phyloP scores from a whole-genome alignment of 805 yeast genomes.

The Yarrowia keelungensis region DNA sequence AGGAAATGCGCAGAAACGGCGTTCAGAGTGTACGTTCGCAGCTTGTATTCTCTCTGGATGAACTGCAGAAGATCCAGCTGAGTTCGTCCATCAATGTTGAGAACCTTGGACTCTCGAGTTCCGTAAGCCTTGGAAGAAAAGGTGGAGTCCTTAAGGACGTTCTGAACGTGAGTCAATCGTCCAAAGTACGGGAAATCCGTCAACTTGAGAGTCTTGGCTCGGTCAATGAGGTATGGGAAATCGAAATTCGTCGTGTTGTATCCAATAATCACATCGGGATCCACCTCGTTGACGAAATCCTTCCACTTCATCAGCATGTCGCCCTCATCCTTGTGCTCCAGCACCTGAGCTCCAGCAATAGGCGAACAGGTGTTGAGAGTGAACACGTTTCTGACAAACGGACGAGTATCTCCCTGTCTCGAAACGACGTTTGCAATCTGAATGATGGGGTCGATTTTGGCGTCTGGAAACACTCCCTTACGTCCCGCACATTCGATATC shows the following conservation, averaged over 20 bases:
- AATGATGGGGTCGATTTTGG: slow-evolving; percentile 90
- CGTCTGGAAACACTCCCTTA: slow-evolving; percentile 94
- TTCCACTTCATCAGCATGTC: slow-evolving; percentile 88
- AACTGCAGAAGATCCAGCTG: slow-evolving; percentile 93
- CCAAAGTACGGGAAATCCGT: slow-evolving; percentile 85
- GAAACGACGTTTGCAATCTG: slow-evolving; percentile 97
- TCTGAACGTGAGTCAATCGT: slow-evolving; percentile 68
- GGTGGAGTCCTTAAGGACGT: slow-evolving; percentile 78
- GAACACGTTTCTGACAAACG: slow-evolving; percentile 93
- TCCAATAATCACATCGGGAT: slow-evolving; percentile 97
- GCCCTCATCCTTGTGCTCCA: slow-evolving; percentile 73
- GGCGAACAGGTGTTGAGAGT: slow-evolving; percentile 91
- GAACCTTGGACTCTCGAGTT: slow-evolving; percentile 88
- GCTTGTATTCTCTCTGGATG: slow-evolving; percentile 91
- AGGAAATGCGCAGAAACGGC: slow-evolving; percentile 93
- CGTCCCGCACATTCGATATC: slow-evolving; percentile 99
- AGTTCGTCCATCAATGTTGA: slow-evolving; percentile 94
- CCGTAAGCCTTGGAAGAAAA: slow-evolving; percentile 97
- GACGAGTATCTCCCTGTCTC: slow-evolving; percentile 75
- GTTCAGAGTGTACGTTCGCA: slow-evolving; percentile 92
- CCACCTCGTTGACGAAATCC: slow-evolving; percentile 80
- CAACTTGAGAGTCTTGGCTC: slow-evolving; percentile 77
- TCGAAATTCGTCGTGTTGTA: slow-evolving; percentile 95
- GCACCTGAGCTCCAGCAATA: slow-evolving; percentile 91
- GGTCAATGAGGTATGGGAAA: slow-evolving; percentile 86